Conservation (phyloP, 345 rosid genomes). For the Gossypioides kirkii region DNA sequence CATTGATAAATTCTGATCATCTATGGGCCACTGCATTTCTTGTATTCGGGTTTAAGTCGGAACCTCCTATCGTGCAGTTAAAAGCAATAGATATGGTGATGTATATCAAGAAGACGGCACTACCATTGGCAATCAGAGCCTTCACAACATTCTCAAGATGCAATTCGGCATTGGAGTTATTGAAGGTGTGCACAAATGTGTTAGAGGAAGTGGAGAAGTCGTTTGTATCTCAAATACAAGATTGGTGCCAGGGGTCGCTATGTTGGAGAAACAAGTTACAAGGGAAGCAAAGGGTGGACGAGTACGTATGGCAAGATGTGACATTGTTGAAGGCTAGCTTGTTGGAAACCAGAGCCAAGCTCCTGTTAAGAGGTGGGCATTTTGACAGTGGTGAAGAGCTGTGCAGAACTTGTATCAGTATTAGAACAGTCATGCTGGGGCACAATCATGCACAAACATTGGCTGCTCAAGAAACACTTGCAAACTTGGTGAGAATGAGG, state of each 20-base stretch:
- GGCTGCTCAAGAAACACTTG: constrained; percentile 90
- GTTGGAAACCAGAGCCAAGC: constrained; percentile 80
- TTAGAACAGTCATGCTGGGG: constrained; percentile 89
- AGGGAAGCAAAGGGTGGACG: constrained; percentile 59
- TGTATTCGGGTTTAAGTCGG: constrained; percentile 82
- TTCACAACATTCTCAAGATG: constrained; percentile 83
- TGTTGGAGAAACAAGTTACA: constrained; percentile 74
- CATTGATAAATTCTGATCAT: constrained; percentile 56
- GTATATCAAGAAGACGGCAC: constrained; percentile 74
- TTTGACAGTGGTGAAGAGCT: constrained; percentile 81
- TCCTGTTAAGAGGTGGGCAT: constrained; percentile 80
- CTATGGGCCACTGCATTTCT: constrained; percentile 90
- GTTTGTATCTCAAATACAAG: constrained; percentile 79
- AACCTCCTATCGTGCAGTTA: constrained; percentile 71
- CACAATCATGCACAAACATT: constrained; percentile 77
- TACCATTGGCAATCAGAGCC: constrained; percentile 75
- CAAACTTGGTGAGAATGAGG: constrained; percentile 84
- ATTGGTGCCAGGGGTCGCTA: constrained; percentile 74
- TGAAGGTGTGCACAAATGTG: constrained; percentile 81
- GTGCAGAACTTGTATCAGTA: constrained; percentile 74
- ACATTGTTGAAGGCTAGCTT: constrained; percentile 73
- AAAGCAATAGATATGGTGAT: constrained; percentile 70
- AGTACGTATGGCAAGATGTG: constrained; percentile 89
- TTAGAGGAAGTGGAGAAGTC: constrained; percentile 92
- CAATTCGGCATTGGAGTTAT: constrained; percentile 76